Percentiles rank a stretch among this genome's conserved stretches.
These are phyloP conservation scores for Mycena alexandri DNA, from an alignment of 768 basidiomycete species.

Conservation along the genomic window DNA sequence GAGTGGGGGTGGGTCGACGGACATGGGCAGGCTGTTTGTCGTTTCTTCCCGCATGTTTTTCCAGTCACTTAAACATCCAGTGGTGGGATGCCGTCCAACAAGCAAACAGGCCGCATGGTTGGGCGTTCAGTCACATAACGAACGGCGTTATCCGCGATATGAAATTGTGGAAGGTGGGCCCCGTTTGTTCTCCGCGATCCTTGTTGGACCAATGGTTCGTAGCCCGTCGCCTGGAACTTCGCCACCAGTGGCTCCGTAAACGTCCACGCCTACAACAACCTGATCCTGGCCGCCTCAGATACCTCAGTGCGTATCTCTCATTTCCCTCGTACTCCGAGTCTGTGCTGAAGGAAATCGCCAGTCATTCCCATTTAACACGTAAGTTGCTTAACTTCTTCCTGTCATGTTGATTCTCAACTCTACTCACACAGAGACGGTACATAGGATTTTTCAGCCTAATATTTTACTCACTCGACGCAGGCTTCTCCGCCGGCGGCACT, in stretches of 20 bases:
- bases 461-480: conserved; percentile 37
- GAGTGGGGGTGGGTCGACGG: conserved; percentile 76
- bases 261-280: conserved; percentile 67
- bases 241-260: conserved; percentile 62
- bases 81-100: conserved; percentile 72
- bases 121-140: conserved; percentile 65
- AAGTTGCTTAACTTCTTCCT: conserved; percentile 37
- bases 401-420: not conserved
- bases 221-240: conserved; percentile 74
- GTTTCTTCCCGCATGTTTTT: not conserved
- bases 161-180: conserved; percentile 65
- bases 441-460: not conserved
- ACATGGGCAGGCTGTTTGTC: conserved; percentile 65
- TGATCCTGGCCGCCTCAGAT: conserved; percentile 65
- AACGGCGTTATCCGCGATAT: conserved; percentile 68
- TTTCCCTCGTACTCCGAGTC: not conserved
- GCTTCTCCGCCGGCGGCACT: conserved; percentile 68
- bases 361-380: conserved; percentile 76
- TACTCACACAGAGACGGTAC: conserved; percentile 52
- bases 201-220: not conserved
- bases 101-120: conserved; percentile 67
- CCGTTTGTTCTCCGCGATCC: no score
- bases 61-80: conserved; percentile 42
- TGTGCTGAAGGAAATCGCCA: conserved; percentile 36
- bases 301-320: conserved; percentile 44